A percentile compares a stretch with the other conserved stretches of the same genome.
Evolutionary conservation across 1,139 yeast genomes (phyloP).

Genomic region (Geotrichum klebahnii): DNA sequence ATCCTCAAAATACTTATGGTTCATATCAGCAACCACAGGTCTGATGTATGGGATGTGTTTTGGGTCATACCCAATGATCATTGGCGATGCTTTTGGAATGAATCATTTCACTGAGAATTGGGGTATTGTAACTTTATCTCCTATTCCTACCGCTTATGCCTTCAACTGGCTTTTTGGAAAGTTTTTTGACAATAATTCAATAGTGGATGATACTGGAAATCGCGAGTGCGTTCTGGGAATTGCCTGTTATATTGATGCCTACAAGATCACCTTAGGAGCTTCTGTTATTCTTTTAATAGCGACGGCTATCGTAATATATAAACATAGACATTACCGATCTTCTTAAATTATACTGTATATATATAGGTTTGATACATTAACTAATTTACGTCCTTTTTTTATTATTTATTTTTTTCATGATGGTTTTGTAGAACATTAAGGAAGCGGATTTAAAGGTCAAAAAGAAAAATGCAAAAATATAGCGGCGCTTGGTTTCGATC

Average conservation of each 20-base stretch:
- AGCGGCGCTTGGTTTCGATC: too few relatives aligned
- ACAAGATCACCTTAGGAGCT: constrained; percentile 27
- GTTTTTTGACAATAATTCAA: constrained; percentile 37
- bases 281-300: too few relatives aligned
- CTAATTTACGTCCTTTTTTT: too few relatives aligned
- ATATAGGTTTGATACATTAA: too few relatives aligned
- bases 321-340: too few relatives aligned
- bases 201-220: constrained; percentile 26
- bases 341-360: too few relatives aligned
- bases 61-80: constrained; percentile 75
- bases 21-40: constrained; percentile 63
- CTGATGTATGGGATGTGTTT: constrained; percentile 75
- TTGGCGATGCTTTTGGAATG: constrained; percentile 74
- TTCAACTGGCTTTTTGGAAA: constrained; percentile 42
- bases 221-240: constrained; percentile 27
- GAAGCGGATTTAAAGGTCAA: too few relatives aligned
- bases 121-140: constrained; percentile 56
- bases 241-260: constrained; percentile 29
- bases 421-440: too few relatives aligned
- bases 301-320: too few relatives aligned
- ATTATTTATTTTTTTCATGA: too few relatives aligned
- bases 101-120: constrained; percentile 70
- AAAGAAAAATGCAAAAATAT: too few relatives aligned
- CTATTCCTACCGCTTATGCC: constrained; percentile 40
- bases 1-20: constrained; percentile 42